These are phyloP conservation scores for Naganishia vishniacii DNA, from an alignment of 768 basidiomycete genomes.

Conservation along the genomic window DNA sequence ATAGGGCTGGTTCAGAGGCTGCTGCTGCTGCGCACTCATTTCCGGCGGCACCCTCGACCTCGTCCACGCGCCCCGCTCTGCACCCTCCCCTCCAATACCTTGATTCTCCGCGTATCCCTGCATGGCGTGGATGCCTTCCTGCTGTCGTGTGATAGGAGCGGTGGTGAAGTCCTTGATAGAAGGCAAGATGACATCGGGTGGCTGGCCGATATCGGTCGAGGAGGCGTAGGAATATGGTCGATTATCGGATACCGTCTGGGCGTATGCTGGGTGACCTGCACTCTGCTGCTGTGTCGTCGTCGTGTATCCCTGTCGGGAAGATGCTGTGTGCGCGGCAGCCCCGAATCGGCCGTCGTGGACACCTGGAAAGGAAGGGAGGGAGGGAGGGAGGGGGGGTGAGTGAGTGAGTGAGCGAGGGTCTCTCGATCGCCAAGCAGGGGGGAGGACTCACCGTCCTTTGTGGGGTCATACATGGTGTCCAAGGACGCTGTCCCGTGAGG, in stretches of 20 bases:
- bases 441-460: constrained; percentile 15
- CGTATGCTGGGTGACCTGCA: constrained; percentile 8
- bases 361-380: neutral
- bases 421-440: neutral
- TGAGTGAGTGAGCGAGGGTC: too few species aligned
- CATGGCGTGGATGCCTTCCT: neutral
- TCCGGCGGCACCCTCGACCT: neutral
- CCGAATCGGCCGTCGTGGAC: neutral
- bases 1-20: neutral
- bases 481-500: neutral
- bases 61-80: neutral
- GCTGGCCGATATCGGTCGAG: neutral
- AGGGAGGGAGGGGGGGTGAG: neutral
- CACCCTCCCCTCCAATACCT: neutral
- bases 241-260: neutral
- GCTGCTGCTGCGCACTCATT: neutral
- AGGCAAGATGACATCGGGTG: constrained; percentile 12
- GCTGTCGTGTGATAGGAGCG: neutral
- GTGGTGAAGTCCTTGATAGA: constrained; percentile 9
- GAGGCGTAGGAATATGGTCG: neutral
- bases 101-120: neutral
- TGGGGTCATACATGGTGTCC: constrained; percentile 13
- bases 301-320: constrained; percentile 1
- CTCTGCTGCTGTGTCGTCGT: constrained; percentile 9
- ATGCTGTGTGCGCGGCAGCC: neutral